phyloP scores from a whole-genome alignment of 1,139 yeast species.

The Debaryomycetaceae sp. region DNA sequence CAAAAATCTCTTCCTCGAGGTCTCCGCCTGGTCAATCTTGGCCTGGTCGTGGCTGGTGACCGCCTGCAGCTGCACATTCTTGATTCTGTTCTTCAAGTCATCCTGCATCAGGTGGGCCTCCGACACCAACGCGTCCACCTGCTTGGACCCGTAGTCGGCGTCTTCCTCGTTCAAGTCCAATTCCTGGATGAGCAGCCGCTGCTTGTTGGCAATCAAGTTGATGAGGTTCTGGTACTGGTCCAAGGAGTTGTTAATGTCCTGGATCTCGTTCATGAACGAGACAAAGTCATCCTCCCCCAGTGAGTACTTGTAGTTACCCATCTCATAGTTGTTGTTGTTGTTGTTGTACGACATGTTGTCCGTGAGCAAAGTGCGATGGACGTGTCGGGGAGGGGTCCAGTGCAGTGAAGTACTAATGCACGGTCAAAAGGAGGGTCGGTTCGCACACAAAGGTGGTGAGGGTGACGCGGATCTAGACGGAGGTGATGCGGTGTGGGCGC shows the following conservation, averaged over 20 bases:
- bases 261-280: constrained; percentile 77
- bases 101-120: constrained; percentile 80
- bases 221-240: constrained; percentile 76
- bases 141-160: constrained; percentile 65
- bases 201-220: constrained; percentile 75
- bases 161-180: constrained; percentile 71
- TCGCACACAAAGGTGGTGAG: no score
- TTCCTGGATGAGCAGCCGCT: constrained; percentile 78
- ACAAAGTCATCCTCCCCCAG: constrained; percentile 55
- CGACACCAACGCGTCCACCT: constrained; percentile 70
- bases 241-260: constrained; percentile 73
- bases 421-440: no score
- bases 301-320: constrained; percentile 29
- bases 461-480: no score
- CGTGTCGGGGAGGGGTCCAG: no score
- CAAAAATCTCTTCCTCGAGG: constrained; percentile 80
- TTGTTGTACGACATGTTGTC: constrained; percentile 11
- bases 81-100: constrained; percentile 70
- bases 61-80: constrained; percentile 61
- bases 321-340: constrained; percentile 26
- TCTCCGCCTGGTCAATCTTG: constrained; percentile 87
- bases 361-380: no score
- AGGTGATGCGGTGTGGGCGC: no score
- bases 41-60: constrained; percentile 70
- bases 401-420: no score